Conservation (phyloP, 139 green algal species). For the Chlorella sp. region DNA sequence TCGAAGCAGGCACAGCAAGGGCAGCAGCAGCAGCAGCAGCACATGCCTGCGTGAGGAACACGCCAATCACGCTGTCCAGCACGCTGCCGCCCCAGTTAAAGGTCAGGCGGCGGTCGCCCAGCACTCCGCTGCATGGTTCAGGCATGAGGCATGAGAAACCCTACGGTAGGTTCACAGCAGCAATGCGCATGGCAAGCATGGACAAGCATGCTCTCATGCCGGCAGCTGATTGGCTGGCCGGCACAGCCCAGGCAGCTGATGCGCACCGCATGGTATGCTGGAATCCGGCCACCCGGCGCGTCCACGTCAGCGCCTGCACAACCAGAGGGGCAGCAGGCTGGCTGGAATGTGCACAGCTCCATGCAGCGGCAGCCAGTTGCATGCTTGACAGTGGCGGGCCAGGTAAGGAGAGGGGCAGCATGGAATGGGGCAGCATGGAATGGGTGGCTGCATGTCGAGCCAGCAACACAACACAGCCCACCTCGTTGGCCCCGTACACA, state of each 20-base stretch:
- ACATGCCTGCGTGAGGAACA: slow-evolving; percentile 70
- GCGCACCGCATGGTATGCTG: slow-evolving; percentile 46
- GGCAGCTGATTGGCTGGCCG: too few species aligned
- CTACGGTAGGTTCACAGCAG: neutral
- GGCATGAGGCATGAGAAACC: neutral
- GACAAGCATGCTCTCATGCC: neutral
- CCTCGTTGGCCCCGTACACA: slow-evolving; percentile 76
- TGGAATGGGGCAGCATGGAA: too few species aligned
- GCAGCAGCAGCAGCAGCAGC: too few species aligned
- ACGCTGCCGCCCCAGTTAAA: slow-evolving; percentile 76
- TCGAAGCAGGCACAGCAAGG: too few species aligned
- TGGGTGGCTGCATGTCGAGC: too few species aligned
- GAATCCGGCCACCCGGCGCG: slow-evolving; percentile 55
- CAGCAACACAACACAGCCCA: too few species aligned
- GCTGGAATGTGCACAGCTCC: too few species aligned
- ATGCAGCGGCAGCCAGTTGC: too few species aligned
- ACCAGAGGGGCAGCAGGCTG: too few species aligned
- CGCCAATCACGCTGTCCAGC: slow-evolving; percentile 83
- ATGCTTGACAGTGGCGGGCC: too few species aligned
- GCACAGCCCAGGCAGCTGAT: too few species aligned
- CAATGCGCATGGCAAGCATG: neutral
- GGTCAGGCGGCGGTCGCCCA: slow-evolving; percentile 46
- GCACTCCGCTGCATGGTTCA: slow-evolving; percentile 40
- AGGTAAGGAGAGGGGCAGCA: too few species aligned
- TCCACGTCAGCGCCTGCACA: slow-evolving; percentile 54